Evolutionary conservation across 2,329 filamentous ascomycete species (phyloP), one percentile per base, ranked within the genome.

Genomic region (Calonectria henricotiae): DNA sequence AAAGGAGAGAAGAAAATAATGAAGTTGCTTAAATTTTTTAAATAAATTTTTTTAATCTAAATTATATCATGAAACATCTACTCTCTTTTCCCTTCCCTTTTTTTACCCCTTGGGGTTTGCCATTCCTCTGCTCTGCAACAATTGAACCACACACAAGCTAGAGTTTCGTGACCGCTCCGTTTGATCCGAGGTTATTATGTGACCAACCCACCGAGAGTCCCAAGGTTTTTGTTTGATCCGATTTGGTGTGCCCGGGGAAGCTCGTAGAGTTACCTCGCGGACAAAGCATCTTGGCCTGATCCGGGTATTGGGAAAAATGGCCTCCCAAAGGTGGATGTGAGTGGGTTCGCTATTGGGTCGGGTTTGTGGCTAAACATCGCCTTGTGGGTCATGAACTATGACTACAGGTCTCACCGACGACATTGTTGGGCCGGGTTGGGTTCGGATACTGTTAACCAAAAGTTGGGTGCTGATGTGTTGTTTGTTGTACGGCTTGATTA

Each of bases 341-440:
- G 51, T 55, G 51, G 51, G 32, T 55, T 55, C 32, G 32, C 51
- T 35, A 13, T 55, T 37, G n/a, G 32, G 30, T 55, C n/a, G 1
- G 27, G 27, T 30, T 55, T 55, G 51, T 55, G 51, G 51, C 51
- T 55, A 55, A 37, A 1, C 9, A 55, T 37, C n/a, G 51, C 32
- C 32, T 8, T 55, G 51, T 55, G 51, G 51, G 51, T 55, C 51
- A 17, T 37, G 51, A 55, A 55, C 51, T 55, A 35, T 37, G 51
- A 55, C 35, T n/a, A 23, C 51, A 55, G 51, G 51, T 30, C 51
- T 55, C 51, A 55, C 51, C 51, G 51, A 55, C 32, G 51, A 55
- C 32, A 55, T 15, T 37, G 32, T 55, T 55, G 51, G 51, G 51
- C 51, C 51, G 51, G 51, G 51, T 55, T 55, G 51, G 51, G 51